phyloP scores from a whole-genome alignment of 495 filamentous ascomycete species.

The Daldinia loculata region DNA sequence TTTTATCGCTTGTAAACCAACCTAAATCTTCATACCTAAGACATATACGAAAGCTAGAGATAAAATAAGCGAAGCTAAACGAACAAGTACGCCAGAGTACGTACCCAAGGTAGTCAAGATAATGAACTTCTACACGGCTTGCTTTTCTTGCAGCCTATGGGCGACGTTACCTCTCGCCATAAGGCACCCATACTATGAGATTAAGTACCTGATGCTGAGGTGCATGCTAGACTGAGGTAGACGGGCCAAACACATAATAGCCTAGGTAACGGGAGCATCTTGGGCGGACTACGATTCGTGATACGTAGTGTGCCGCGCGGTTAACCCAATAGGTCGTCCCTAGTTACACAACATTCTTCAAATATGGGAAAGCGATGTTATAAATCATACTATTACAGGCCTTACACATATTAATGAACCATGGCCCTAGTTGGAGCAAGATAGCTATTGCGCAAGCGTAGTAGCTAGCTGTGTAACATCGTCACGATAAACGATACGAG shows the following conservation, averaged over 20 bases:
- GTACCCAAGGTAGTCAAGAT: background rate
- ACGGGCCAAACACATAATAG: background rate
- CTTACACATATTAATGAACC: background rate
- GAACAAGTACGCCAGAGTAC: background rate
- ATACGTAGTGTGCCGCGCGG: background rate
- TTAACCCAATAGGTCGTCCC: background rate
- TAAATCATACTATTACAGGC: background rate
- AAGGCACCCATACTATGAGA: too few species aligned
- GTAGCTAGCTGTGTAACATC: too few species aligned
- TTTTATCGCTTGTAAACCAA: background rate
- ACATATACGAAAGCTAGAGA: background rate
- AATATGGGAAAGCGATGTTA: background rate
- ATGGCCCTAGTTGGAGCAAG: background rate
- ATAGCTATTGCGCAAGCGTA: too few species aligned
- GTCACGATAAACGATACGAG: background rate
- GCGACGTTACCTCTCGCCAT: too few species aligned
- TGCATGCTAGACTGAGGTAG: too few species aligned
- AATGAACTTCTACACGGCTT: background rate
- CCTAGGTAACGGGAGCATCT: background rate
- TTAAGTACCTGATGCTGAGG: too few species aligned
- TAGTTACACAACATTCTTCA: background rate
- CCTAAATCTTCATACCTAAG: background rate
- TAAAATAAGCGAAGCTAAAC: background rate
- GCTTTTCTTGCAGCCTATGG: background rate
- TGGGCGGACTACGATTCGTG: background rate